Conservation (phyloP, 768 basidiomycete genomes). For the Tulasnella sp. region DNA sequence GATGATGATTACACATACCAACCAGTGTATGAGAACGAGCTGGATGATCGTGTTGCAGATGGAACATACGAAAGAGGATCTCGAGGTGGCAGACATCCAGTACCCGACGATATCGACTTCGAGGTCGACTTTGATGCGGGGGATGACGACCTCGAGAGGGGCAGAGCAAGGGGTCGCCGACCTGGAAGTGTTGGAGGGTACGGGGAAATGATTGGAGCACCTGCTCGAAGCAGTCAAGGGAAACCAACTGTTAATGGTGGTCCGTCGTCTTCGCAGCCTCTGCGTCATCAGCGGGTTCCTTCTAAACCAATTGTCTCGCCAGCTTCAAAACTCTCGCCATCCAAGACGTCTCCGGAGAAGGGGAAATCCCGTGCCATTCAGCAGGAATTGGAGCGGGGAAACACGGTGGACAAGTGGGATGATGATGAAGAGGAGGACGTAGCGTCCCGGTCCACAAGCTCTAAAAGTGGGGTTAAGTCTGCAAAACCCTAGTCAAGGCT, state of each 20-base stretch:
- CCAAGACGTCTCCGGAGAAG: slow-evolving; percentile 5
- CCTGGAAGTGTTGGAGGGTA: slow-evolving; percentile 9
- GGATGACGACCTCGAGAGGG: slow-evolving; percentile 9
- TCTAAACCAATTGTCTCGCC: slow-evolving; percentile 6
- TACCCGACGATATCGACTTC: slow-evolving; percentile 15
- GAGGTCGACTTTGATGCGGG: slow-evolving; percentile 10
- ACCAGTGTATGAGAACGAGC: slow-evolving; percentile 18
- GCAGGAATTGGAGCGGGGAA: slow-evolving; percentile 17
- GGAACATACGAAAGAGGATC: neutral
- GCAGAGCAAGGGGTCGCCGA: slow-evolving; percentile 1
- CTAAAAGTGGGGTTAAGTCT: neutral
- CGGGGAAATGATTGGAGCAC: neutral
- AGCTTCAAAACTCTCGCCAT: neutral
- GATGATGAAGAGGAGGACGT: slow-evolving; percentile 17
- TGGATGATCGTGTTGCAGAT: neutral
- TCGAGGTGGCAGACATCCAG: neutral
- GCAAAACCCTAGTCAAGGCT: neutral
- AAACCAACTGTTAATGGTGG: neutral
- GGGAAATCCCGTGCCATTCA: slow-evolving; percentile 15
- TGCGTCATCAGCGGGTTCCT: neutral
- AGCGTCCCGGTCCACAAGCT: neutral
- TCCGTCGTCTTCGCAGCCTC: neutral
- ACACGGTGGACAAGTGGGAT: slow-evolving; percentile 20
- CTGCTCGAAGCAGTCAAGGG: neutral
- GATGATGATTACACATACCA: slow-evolving; percentile 13